Conservation (phyloP, 2,329 filamentous ascomycete species). For the Alternaria triticimaculans region DNA sequence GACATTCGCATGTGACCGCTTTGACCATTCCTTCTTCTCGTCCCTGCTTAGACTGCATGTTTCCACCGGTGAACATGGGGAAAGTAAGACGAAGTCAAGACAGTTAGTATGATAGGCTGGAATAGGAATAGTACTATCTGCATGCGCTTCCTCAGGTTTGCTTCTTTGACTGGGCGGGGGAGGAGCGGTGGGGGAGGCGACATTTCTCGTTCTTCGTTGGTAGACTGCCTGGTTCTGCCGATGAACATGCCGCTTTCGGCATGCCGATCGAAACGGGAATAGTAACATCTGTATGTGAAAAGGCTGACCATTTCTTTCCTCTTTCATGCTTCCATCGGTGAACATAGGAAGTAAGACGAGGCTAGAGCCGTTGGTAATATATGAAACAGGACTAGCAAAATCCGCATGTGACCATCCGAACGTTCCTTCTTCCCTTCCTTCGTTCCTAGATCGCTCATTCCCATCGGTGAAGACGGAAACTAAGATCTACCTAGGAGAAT, state of each 20-base stretch:
- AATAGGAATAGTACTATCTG: neutral
- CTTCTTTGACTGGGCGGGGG: neutral
- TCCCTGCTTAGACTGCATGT: neutral
- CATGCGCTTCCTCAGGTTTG: neutral
- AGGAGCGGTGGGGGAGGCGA: neutral
- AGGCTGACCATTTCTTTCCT: neutral
- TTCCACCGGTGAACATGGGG: neutral
- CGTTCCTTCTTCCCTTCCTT: neutral
- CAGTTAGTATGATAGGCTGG: neutral
- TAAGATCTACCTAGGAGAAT: neutral
- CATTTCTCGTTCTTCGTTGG: neutral
- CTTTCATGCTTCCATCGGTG: neutral
- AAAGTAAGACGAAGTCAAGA: neutral
- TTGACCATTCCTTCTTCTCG: neutral
- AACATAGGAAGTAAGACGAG: too few species aligned
- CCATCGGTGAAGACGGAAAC: neutral
- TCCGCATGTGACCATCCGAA: neutral
- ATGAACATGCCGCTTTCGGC: neutral
- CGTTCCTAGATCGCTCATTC: neutral
- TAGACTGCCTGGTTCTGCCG: neutral
- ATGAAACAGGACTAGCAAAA: neutral
- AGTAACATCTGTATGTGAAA: neutral
- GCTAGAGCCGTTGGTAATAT: too few species aligned
- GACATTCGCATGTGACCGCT: neutral
- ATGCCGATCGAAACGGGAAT: neutral